Conservation (phyloP, 1,284 basidiomycete genomes). For the Leccinum angustisporum region DNA sequence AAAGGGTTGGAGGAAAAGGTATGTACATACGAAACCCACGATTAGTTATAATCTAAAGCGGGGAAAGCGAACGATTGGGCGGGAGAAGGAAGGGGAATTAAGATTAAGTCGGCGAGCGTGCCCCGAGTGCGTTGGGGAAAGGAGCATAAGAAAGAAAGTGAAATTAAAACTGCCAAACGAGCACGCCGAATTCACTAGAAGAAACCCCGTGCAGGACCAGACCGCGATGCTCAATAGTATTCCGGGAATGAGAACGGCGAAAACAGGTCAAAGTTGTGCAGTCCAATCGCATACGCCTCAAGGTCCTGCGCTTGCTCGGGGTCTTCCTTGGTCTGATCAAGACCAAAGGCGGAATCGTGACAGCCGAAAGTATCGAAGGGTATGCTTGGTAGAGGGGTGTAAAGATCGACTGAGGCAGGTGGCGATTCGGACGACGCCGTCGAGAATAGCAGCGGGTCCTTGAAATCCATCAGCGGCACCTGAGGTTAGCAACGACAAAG, state of each 20-base stretch:
- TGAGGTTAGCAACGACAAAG: background rate
- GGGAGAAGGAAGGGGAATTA: too few relatives aligned
- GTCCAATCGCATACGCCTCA: constrained; percentile 32
- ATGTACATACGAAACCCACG: background rate
- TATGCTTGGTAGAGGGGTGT: constrained; percentile 2
- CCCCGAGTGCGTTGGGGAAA: background rate
- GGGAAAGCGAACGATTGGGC: background rate
- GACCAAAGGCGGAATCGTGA: constrained; percentile 3
- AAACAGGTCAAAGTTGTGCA: constrained; percentile 27
- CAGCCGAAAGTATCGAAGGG: background rate
- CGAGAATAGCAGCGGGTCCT: constrained; percentile 5
- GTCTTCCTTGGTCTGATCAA: constrained; percentile 16
- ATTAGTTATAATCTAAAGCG: background rate
- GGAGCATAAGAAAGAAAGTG: background rate
- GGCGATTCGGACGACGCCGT: background rate
- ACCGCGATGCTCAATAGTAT: constrained; percentile 12
- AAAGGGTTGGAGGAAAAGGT: background rate
- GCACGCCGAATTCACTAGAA: background rate
- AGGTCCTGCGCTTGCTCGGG: constrained; percentile 28
- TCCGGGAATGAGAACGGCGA: constrained; percentile 28
- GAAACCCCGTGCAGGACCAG: background rate
- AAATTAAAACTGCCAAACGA: background rate
- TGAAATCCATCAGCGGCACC: constrained; percentile 1
- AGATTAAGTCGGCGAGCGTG: background rate
- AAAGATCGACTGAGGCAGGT: constrained; percentile 1